Evolutionary conservation across 352 stramenopile genomes (phyloP).

Genomic region (Phytophthora rubi): DNA sequence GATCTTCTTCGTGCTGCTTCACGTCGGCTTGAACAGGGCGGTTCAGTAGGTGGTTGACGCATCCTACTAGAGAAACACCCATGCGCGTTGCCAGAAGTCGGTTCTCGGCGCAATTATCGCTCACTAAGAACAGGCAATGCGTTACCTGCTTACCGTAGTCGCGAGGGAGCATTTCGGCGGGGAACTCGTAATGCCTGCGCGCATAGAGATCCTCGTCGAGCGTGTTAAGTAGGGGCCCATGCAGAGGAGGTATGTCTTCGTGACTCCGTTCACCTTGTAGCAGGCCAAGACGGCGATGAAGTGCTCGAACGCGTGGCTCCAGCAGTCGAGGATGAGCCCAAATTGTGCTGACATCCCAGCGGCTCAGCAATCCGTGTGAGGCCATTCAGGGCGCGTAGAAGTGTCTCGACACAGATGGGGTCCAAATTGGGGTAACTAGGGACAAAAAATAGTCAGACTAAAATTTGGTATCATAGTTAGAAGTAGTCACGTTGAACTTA

Average conservation of each 20-base stretch:
- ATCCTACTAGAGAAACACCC: background rate
- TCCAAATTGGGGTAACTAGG: background rate
- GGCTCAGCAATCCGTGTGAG: background rate
- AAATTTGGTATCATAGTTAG: background rate
- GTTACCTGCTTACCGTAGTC: constrained; percentile 8
- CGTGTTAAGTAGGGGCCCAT: constrained; percentile 2
- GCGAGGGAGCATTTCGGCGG: constrained; percentile 2
- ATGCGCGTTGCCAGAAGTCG: background rate
- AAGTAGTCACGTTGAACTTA: background rate
- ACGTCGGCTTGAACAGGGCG: background rate
- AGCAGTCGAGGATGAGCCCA: constrained; percentile 17
- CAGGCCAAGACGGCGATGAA: constrained; percentile 17
- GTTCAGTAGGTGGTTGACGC: background rate
- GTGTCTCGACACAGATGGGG: background rate
- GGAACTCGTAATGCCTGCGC: background rate
- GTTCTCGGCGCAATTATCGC: constrained; percentile 5
- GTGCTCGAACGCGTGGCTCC: constrained; percentile 12
- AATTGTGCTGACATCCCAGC: constrained; percentile 3
- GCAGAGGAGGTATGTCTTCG: background rate
- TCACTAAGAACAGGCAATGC: background rate
- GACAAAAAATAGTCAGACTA: background rate
- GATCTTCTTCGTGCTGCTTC: background rate
- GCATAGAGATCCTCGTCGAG: background rate
- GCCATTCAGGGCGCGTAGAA: background rate
- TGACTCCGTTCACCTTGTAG: constrained; percentile 2